These are phyloP conservation scores for Cucumis hystrix DNA, from an alignment of 306 rosid genomes.

Conservation along the genomic window DNA sequence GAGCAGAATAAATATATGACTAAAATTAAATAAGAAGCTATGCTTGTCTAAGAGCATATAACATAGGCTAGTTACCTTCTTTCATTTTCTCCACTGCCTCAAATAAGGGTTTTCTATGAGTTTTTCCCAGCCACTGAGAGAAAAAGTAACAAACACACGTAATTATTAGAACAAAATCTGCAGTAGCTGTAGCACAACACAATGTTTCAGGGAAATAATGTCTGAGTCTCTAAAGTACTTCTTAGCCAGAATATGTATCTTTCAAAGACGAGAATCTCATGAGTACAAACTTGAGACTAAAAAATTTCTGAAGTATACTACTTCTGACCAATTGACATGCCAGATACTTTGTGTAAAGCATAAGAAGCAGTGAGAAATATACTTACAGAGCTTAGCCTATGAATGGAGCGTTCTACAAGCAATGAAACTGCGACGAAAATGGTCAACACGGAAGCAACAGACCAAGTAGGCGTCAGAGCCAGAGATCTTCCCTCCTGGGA, in stretches of 20 bases:
- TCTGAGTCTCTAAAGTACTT: background rate
- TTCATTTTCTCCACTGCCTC: conserved; percentile 97
- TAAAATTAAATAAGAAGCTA: background rate
- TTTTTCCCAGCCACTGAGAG: conserved; percentile 74
- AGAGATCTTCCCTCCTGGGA: conserved; percentile 55
- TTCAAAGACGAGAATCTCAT: background rate
- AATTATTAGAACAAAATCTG: background rate
- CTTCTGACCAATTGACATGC: background rate
- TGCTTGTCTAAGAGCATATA: background rate
- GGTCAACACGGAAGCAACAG: conserved; percentile 88
- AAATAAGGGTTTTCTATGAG: conserved; percentile 84
- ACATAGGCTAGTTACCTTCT: conserved; percentile 47
- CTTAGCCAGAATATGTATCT: background rate
- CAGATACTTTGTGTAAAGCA: background rate
- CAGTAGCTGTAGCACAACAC: background rate
- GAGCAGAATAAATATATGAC: background rate
- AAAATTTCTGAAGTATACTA: background rate
- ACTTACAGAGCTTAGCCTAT: conserved; percentile 48
- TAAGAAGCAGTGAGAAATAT: background rate
- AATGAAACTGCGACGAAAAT: conserved; percentile 80
- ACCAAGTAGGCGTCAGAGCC: conserved; percentile 99
- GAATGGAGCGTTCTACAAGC: conserved; percentile 88
- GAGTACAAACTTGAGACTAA: background rate
- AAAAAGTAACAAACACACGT: conserved; percentile 1
- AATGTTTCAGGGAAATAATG: background rate